Base-by-base conservation (phyloP, 1,284 basidiomycete species). In the Microbotryomycetes sp. region DNA sequence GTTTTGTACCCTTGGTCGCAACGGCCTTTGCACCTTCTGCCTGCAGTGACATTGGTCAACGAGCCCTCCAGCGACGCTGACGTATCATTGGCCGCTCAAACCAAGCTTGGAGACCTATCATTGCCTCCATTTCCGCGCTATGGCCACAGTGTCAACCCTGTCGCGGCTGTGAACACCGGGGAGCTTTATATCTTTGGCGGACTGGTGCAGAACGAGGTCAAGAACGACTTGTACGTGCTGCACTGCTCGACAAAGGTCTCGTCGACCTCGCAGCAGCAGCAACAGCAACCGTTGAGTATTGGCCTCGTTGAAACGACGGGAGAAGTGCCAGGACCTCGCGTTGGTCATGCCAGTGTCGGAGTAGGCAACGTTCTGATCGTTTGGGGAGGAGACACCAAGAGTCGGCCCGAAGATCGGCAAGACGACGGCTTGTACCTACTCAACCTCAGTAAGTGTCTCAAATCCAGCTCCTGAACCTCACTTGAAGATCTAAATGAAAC, bases 101-200 rank as follows among this genome's bases (percentile, higher is more conserved):
- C 65, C n/a, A 26, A 62, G 25, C 47, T 58, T 19, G 63, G 64
- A 4, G 54, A 74, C 45, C 64, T 72, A 29, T 76, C 74, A 16
- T 74, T 77, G 4, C 74, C 76, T 25, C 96, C 96, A 0, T 98
- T 99, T 77, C 96, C 96, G 16, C 86, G 96, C 58, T 99, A 99
- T 74, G 96, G 96, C 14, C 91, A 97, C 73, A 89, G 93, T 3
- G 83, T 97, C n/a, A 94, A 96, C 25, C 84, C 89, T 15, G 84
- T 83, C 50, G 51, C 56, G 26, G 73, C 75, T 3, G 88, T 87
- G 14, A 74, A 83, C 22, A 83, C 81, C 6, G 94, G 94, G 26
- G 93, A 98, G 73, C 84, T 99, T 68, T 93, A 92, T 77, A 82
- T 98, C 62, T 99, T 98, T 73, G 96, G 96, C 70, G 96, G 96